Base-by-base conservation (phyloP, 306 rosid genomes). In the Lablab purpureus region DNA sequence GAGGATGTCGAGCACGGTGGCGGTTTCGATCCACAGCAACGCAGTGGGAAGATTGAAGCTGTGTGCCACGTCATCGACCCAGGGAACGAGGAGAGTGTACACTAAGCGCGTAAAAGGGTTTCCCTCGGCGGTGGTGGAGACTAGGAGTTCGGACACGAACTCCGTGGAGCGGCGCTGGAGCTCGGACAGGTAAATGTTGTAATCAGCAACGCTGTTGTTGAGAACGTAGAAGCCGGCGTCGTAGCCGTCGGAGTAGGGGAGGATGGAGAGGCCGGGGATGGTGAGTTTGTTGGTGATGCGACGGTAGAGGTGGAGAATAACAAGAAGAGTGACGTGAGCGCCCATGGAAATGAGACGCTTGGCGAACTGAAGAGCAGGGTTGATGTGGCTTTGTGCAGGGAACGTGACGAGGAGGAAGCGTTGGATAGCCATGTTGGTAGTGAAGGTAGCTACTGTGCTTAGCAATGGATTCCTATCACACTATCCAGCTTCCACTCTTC, bases 311-410 rank as follows among this genome's bases (percentile, higher is more conserved):
- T 55, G 32, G 32, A 55, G 62, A 43, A 73, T 64, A 23, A 76
- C 78, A 6, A 74, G 50, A 2, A 79, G 15, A 5, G 92, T 87
- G 30, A 84, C 90, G 1, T 65, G 75, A 0, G 56, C 63, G 7
- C 86, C 83, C 41, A 58, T 18, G 10, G n/a, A 4, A n/a, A 66
- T 60, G 67, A 89, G 88, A 12, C 43, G n/a, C 56, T 64, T 80
- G 65, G 88, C 77, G 10, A 86, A 34, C 5, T 84, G 83, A 55
- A 89, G 82, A 7, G 81, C 40, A 3, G 87, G 90, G 76, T 86
- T 86, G 46, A 89, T 34, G 47, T 82, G 85, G 37, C 90, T 83
- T 22, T 77, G 90, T 0, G 74, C 50, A 3, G 86, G 84, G 51
- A 22, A 77, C 0, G 80, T 6, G 9, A 86, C 41, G 5, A 82